These are phyloP conservation scores for Penstemon davidsonii DNA, from an alignment of 257 asterid genomes.

Conservation along the genomic window DNA sequence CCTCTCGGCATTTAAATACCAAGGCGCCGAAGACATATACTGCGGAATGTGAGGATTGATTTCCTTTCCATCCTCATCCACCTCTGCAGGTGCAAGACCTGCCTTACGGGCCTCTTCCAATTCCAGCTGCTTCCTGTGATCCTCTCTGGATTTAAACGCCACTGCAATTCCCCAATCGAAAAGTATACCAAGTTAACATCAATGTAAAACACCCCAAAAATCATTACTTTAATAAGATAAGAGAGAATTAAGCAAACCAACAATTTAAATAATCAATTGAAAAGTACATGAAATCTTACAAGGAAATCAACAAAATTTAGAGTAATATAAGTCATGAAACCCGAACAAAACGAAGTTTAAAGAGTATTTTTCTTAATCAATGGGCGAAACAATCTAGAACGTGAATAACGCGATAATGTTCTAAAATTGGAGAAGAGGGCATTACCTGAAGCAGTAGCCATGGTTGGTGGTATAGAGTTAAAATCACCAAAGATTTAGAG, in stretches of 20 bases:
- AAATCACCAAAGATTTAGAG: not conserved
- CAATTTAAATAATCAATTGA: too few relatives aligned
- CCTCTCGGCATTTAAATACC: conserved; percentile 86
- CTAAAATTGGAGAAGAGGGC: not conserved
- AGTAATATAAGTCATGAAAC: not conserved
- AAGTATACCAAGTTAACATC: not conserved
- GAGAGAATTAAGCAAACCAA: too few relatives aligned
- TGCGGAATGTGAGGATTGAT: conserved; percentile 98
- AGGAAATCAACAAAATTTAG: not conserved
- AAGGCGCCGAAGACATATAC: conserved; percentile 95
- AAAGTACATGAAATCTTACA: not conserved
- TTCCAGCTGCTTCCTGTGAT: conserved; percentile 86
- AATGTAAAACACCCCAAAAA: not conserved
- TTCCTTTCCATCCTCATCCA: conserved; percentile 95
- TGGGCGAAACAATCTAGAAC: not conserved
- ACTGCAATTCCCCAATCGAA: conserved; percentile 44
- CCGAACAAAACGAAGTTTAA: not conserved
- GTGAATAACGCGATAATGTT: not conserved
- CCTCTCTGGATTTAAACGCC: conserved; percentile 91
- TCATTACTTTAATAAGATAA: too few relatives aligned
- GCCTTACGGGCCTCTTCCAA: conserved; percentile 93
- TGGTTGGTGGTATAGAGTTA: conserved; percentile 25
- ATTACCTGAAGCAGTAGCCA: conserved; percentile 87
- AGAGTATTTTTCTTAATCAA: not conserved
- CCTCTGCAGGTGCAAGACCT: conserved; percentile 94